These are phyloP conservation scores for Chlamydomonas eustigma DNA, from an alignment of 139 green algal species.

Conservation along the genomic window DNA sequence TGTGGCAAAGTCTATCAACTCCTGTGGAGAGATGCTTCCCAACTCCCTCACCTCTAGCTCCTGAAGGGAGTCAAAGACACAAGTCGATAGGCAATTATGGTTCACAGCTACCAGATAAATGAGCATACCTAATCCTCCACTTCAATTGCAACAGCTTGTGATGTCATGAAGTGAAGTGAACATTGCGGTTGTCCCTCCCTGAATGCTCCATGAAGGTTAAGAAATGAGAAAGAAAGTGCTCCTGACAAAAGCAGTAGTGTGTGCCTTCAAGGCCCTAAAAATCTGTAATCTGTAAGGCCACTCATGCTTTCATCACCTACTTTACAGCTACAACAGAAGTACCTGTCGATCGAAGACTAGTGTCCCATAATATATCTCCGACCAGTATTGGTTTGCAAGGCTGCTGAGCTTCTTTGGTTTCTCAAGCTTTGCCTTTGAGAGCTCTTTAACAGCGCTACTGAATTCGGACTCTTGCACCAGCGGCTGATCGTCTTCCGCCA, in stretches of 20 bases:
- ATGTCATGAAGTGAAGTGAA: no score
- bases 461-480: constrained; percentile 31
- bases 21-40: constrained; percentile 36
- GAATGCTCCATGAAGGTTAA: no score
- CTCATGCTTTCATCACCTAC: no score
- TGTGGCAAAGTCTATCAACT: constrained; percentile 57
- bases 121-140: no score
- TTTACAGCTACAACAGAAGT: no score
- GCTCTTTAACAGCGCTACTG: constrained; percentile 56
- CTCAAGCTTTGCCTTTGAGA: constrained; percentile 76
- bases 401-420: constrained; percentile 68
- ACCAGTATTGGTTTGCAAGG: constrained; percentile 36
- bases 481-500: background rate
- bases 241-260: no score
- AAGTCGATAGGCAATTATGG: background rate
- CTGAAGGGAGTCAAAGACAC: constrained; percentile 9
- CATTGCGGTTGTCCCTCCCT: no score
- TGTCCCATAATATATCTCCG: constrained; percentile 30
- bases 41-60: constrained; percentile 60
- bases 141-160: no score
- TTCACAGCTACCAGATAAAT: no score
- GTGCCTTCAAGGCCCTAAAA: no score
- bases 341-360: constrained; percentile 33
- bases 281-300: no score
- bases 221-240: no score